Percentiles rank a stretch among this genome's conserved stretches.
These are phyloP conservation scores for Aspergillus uvarum DNA, from an alignment of 2,329 filamentous ascomycete species.

Conservation along the genomic window DNA sequence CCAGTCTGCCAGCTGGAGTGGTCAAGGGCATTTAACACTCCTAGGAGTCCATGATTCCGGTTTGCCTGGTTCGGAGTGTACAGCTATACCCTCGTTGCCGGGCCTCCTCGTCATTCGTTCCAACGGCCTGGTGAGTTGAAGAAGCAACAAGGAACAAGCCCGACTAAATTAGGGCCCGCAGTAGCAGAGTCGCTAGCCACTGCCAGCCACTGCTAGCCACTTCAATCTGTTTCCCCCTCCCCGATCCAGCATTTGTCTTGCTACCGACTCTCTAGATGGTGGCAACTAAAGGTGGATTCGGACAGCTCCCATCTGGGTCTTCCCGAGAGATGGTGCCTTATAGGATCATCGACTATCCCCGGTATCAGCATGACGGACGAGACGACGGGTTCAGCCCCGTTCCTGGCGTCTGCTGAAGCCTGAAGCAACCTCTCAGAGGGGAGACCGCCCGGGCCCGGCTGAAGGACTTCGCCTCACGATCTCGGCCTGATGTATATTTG, in stretches of 20 bases:
- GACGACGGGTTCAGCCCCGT: background rate
- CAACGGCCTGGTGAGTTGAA: background rate
- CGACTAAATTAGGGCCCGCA: background rate
- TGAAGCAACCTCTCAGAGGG: background rate
- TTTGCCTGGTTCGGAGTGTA: background rate
- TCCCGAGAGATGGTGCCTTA: background rate
- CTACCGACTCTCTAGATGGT: background rate
- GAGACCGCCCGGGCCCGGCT: background rate
- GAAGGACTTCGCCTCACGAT: background rate
- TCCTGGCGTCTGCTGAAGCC: background rate
- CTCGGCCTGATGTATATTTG: conserved; percentile 5
- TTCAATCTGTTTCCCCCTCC: background rate
- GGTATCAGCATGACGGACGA: background rate
- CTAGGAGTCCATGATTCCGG: too few species aligned
- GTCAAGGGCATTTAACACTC: too few species aligned
- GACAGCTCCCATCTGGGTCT: background rate
- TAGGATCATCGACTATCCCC: background rate
- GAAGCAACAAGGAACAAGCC: background rate
- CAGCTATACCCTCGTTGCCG: background rate
- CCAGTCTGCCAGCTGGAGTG: too few species aligned
- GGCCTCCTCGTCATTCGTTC: background rate
- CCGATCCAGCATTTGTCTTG: background rate
- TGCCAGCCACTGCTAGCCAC: conserved; percentile 1
- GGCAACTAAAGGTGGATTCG: background rate
- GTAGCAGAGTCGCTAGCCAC: background rate